Conservation (phyloP, 129 eudicot species). For the Centrapalus pauciflorus region DNA sequence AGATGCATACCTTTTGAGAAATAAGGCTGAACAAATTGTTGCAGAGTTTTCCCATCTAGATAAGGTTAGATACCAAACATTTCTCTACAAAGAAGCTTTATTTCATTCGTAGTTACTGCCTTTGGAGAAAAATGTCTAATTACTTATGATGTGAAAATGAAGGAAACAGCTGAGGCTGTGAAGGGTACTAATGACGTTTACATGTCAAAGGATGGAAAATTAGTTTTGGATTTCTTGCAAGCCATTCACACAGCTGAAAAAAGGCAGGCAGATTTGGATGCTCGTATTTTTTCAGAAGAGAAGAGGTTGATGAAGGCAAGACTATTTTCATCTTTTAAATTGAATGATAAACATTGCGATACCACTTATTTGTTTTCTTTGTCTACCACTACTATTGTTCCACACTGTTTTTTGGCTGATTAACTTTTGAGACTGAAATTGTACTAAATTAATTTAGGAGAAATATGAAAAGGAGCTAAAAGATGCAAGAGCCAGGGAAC, state of each 20-base stretch:
- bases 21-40: constrained; percentile 33
- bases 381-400: not conserved
- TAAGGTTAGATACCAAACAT: constrained; percentile 33
- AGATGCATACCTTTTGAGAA: constrained; percentile 50
- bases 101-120: not conserved
- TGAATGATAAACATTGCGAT: constrained; percentile 5
- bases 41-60: constrained; percentile 33
- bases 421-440: not conserved
- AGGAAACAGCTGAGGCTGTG: constrained; percentile 43
- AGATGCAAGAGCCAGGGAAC: constrained; percentile 95
- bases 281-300: constrained; percentile 61
- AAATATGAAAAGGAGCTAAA: constrained; percentile 86
- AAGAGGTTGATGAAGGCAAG: constrained; percentile 80
- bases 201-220: constrained; percentile 56
- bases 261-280: constrained; percentile 86
- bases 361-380: constrained; percentile 2
- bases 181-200: constrained; percentile 39
- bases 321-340: not conserved
- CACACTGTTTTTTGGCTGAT: not conserved
- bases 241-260: constrained; percentile 94
- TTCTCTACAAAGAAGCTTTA: not conserved
- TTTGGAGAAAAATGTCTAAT: constrained; percentile 12
- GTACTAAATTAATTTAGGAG: constrained; percentile 45
- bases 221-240: constrained; percentile 80
- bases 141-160: constrained; percentile 28